Evolutionary conservation across 2,329 filamentous ascomycete species (phyloP), one percentile per base, ranked within the genome.

Genomic region (Calonectria ilicicola): DNA sequence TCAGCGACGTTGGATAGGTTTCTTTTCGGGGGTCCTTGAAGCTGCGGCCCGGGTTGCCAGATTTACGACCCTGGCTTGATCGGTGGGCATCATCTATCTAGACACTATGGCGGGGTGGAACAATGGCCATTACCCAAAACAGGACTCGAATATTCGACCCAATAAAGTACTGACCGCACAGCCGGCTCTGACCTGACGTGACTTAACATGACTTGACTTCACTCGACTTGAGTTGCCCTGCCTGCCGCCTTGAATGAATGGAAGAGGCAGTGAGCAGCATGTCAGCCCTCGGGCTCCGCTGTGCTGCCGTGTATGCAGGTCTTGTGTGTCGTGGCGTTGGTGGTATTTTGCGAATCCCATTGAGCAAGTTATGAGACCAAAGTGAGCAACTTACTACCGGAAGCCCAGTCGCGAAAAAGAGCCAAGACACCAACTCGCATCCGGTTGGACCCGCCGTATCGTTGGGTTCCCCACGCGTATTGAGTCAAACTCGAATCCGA

Each of bases 1-100:
- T 78, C 69, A 79, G 77, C 74, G 49, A 32, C 32, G 29, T 19
- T 23, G 9, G 38, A 26, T 58, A 27, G n/a, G 19, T 14, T 60
- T 29, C n/a, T 21, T 23, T 56, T 44, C 6, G 42, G 46, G n/a
- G 27, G 38, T 26, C n/a, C 29, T 38, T 26, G 14, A 40, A n/a
- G 53, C 27, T 58, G 53, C 53, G 32, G 53, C 2, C 53, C 35
- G 53, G 53, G 53, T 40, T 42, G 29, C 53, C 53, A 60, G 53
- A 60, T 60, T 60, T 60, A 29, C 53, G 53, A 27, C 53, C 53
- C 35, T 60, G 32, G 53, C 35, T 12, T 60, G 21, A 60, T 60
- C 53, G 53, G 53, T 60, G 6, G 35, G n/a, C 26, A 26, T 26
- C 53, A 38, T 38, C 29, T 40, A 15, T 21, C 32, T 10, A 10